Percentiles rank a stretch among this genome's conserved stretches.
Evolutionary conservation across 352 stramenopile genomes (phyloP).

Genomic region (Pythium oligandrum): DNA sequence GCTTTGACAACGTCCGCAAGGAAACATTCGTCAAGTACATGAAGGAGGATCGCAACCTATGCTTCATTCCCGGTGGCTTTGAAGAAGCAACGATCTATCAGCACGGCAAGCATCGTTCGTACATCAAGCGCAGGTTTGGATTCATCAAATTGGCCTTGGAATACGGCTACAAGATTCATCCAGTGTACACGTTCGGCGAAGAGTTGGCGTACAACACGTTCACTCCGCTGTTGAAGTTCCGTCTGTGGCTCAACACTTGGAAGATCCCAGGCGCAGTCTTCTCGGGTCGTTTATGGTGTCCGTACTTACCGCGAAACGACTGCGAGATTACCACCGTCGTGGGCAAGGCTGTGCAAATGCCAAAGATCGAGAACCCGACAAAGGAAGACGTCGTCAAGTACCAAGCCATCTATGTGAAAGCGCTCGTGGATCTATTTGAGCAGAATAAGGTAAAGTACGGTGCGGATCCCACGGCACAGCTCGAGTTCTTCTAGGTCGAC

Average conservation of each 20-base stretch:
- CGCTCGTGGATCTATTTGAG: conserved; percentile 85
- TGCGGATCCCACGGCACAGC: conserved; percentile 35
- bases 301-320: conserved; percentile 74
- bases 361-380: conserved; percentile 82
- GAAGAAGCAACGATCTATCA: conserved; percentile 92
- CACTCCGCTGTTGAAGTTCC: conserved; percentile 65
- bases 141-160: conserved; percentile 93
- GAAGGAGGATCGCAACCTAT: conserved; percentile 52
- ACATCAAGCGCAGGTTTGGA: conserved; percentile 86
- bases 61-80: conserved; percentile 89
- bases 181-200: conserved; percentile 92
- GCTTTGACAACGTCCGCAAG: conserved; percentile 50
- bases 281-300: conserved; percentile 66
- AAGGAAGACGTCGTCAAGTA: conserved; percentile 85
- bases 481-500: conserved; percentile 47
- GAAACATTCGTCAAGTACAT: conserved; percentile 45
- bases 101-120: conserved; percentile 83
- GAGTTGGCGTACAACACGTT: conserved; percentile 84
- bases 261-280: conserved; percentile 83
- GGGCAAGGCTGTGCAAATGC: conserved; percentile 80
- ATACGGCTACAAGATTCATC: conserved; percentile 85
- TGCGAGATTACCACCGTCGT: conserved; percentile 88
- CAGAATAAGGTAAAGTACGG: conserved; percentile 82
- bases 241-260: conserved; percentile 78
- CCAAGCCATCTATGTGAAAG: conserved; percentile 86